Base-by-base conservation (phyloP, 768 basidiomycete genomes). In the Serendipita sp. region DNA sequence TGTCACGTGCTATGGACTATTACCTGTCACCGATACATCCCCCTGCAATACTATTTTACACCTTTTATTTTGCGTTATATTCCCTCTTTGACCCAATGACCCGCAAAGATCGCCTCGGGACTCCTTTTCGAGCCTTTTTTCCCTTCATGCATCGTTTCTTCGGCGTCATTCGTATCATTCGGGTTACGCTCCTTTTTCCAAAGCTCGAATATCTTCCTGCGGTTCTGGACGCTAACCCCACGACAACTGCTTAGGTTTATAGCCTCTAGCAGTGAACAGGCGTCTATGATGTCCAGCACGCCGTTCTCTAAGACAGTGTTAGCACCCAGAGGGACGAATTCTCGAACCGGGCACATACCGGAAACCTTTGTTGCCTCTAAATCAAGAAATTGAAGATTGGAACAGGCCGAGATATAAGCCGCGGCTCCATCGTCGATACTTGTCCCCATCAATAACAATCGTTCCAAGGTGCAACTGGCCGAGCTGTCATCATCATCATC, bases 211-310 rank as follows among this genome's bases (percentile, higher is more conserved):
- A 88, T 82, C 4, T 77, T 77, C 14, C 86, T 76, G 26, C 85
- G 73, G 65, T 85, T 82, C 0, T 74, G 74, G 3, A 86, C 76
- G 3, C 68, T 74, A 61, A 88, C 75, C 3, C 85, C 80, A 60
- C 85, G 76, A 64, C 85, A 88, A 64, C 83, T 81, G 2, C 83
- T 86, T 48, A 88, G 71, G 67, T 86, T 80, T 14, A 87, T 68
- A n/a, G 73, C 78, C 63, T 74, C 71, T 30, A 88, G 72, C 30
- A 71, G 73, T 2, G 73, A 65, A 66, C 86, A 88, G 0, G 75
- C 75, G 66, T 86, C 80, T 31, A 88, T 73, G 41, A 88, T 77
- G 2, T 70, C 65, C 66, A 81, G 81, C 22, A 87, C 68, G 7
- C 80, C 85, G 0, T 70, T 72, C 61, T 74, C 85, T 87, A 62